Evolutionary conservation across 169 alveolate genomes (phyloP), one percentile per base, ranked within the genome.

Genomic region (Sarcocystis neurona): DNA sequence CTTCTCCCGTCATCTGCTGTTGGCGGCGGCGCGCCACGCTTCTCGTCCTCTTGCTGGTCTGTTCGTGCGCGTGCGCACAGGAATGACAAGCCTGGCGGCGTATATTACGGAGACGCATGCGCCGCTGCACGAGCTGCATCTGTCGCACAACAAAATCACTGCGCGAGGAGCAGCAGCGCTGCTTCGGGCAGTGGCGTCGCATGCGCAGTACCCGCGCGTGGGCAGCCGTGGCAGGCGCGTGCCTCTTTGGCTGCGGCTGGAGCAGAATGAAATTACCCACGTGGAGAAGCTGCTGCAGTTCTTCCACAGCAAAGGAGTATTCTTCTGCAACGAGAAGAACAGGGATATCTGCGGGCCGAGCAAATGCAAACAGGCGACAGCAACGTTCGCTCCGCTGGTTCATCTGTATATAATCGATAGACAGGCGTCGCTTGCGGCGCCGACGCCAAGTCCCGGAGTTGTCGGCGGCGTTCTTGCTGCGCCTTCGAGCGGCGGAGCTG

Each of bases 81-180:
- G 75, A 10, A 63, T 63, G 75, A 43, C n/a, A 3, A 30, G 43
- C 6, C 43, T 63, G 75, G 27, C 75, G 34, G 44, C 46, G 2
- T 63, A 63, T 41, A 63, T 63, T n/a, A 12, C 75, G 39, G 75
- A 37, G 75, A 63, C 41, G 34, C 75, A 43, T 1, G 75, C 27
- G 43, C 75, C 75, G 75, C 75, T 63, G 34, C 75, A 63, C 75
- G 75, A 63, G 75, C 12, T 63, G 75, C 75, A 63, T 63, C 75
- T 63, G 39, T 63, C 75, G 39, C 75, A 63, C 75, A 63, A 63
- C 43, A 63, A 63, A n/a, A 63, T 63, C 75, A 63, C 75, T 1
- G 75, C 75, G 39, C 75, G 75, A 1, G 75, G 75, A 37, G 75
- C 75, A 43, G 75, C 75, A 15, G 32, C 75, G 75, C 75, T 63